Base-by-base conservation (phyloP, 2,329 filamentous ascomycete species). In the Aspergillus calidoustus region DNA sequence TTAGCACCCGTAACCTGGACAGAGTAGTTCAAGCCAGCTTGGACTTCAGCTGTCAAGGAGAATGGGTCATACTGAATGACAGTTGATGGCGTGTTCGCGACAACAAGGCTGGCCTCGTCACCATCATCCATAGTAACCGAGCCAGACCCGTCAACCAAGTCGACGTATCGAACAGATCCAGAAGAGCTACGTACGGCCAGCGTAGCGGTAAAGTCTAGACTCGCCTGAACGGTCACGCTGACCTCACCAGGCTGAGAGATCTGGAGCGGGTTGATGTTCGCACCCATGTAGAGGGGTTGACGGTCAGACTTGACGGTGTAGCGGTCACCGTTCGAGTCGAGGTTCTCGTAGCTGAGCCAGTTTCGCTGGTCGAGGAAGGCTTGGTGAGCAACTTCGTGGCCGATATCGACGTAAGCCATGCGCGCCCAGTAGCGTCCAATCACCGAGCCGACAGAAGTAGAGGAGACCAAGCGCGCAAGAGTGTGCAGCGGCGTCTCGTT, bases 401-500 rank as follows among this genome's bases (percentile, higher is more conserved):
- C 60, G 8, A 63, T 63, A 34, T 63, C 61, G 13, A 61, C 43
- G 22, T 61, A 63, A 7, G 61, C 61, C 61, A 63, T 63, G 46
- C 52, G 58, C 19, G 58, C 61, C 61, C 61, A 63, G 41, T 63
- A 63, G 23, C 61, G 49, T 4, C 61, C 61, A 34, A 63, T 49
- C 3, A 63, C 47, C 25, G 57, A 31, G 17, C 23, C 57, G 2
- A 61, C 46, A 7, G 50, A 15, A 11, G 34, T 47, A 2, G 28
- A 22, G 15, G 54, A 50, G 7, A 61, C 4, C 9, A 54, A 17
- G 8, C 54, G 49, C 13, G 54, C 54, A 7, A 61, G 54, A 3
- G 61, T 61, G 41, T 63, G 61, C n/a, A 63, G 50, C n/a, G 61
- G 61, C 3, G 61, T 63, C 34, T 63, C 61, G n/a, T 63, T 63